A percentile compares a stretch with the other conserved stretches of the same genome.
Evolutionary conservation across 805 yeast genomes (phyloP).

Genomic region (Metschnikowia noctiluminum): DNA sequence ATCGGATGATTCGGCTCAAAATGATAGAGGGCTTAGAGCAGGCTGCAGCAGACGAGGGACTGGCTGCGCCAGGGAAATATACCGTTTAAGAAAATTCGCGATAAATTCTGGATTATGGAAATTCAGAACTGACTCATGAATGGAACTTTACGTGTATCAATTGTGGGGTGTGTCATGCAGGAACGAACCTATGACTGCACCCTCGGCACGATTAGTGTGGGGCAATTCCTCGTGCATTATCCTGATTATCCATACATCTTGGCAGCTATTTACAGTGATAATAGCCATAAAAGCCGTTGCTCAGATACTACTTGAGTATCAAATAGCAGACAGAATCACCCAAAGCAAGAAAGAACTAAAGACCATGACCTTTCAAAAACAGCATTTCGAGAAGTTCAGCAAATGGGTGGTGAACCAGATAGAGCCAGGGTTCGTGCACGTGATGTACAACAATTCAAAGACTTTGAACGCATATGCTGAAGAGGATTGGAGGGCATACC

Average conservation of each 20-base stretch:
- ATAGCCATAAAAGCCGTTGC: neutral
- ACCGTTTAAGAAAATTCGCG: constrained; percentile 28
- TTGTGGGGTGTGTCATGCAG: neutral
- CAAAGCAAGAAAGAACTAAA: neutral
- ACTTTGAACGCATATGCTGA: constrained; percentile 56
- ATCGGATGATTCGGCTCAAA: constrained; percentile 50
- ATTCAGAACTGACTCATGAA: too few relatives aligned
- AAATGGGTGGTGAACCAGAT: constrained; percentile 40
- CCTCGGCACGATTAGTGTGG: neutral
- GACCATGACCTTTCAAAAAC: constrained; percentile 8
- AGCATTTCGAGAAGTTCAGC: constrained; percentile 6
- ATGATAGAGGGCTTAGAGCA: constrained; percentile 56
- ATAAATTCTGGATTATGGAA: too few relatives aligned
- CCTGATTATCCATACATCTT: neutral
- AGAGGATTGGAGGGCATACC: constrained; percentile 56
- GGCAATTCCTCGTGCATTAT: neutral
- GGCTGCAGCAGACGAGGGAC: constrained; percentile 43
- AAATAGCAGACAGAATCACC: neutral
- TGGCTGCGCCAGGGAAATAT: constrained; percentile 47
- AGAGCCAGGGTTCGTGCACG: constrained; percentile 48
- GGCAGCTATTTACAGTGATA: neutral
- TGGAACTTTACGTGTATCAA: too few relatives aligned
- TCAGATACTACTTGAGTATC: neutral
- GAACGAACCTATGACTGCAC: neutral
- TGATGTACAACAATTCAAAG: constrained; percentile 60